Conservation (phyloP, 2,329 filamentous ascomycete species). For the Periconia sp. region DNA sequence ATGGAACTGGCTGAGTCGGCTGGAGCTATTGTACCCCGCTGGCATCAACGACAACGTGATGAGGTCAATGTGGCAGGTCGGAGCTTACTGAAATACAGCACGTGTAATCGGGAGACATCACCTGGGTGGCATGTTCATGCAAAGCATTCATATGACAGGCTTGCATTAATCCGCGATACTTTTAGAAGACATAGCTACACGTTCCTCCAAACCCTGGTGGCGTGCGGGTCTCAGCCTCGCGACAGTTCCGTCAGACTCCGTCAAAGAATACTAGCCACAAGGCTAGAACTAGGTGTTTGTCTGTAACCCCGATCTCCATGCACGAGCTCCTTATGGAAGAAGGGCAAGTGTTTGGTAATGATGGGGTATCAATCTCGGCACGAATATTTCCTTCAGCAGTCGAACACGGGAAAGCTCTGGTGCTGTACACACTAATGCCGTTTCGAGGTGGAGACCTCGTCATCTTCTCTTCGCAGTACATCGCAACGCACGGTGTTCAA, state of each 20-base stretch:
- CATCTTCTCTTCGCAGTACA: conserved; percentile 18
- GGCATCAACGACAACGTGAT: conserved; percentile 8
- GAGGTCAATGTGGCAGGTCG: conserved; percentile 4
- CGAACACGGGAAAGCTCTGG: conserved; percentile 64
- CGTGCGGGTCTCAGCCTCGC: background rate
- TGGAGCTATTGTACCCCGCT: conserved; percentile 19
- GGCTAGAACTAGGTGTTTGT: conserved; percentile 18
- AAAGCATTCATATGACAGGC: background rate
- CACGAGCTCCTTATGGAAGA: conserved; percentile 61
- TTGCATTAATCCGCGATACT: conserved; percentile 11
- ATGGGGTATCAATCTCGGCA: conserved; percentile 66
- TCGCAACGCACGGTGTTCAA: conserved; percentile 9
- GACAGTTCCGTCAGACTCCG: background rate
- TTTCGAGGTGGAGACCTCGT: too few relatives aligned
- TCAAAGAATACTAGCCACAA: conserved; percentile 7
- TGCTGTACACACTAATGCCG: conserved; percentile 78
- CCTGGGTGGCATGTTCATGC: conserved; percentile 7
- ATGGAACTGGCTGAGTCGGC: background rate
- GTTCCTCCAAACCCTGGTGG: background rate
- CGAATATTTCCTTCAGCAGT: conserved; percentile 71
- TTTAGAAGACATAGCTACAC: too few relatives aligned
- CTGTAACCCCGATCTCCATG: conserved; percentile 70
- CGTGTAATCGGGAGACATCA: conserved; percentile 19
- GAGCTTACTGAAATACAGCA: conserved; percentile 9
- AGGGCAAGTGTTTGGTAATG: conserved; percentile 72